Evolutionary conservation across 257 asterid species (phyloP).

Genomic region (Vinca minor): DNA sequence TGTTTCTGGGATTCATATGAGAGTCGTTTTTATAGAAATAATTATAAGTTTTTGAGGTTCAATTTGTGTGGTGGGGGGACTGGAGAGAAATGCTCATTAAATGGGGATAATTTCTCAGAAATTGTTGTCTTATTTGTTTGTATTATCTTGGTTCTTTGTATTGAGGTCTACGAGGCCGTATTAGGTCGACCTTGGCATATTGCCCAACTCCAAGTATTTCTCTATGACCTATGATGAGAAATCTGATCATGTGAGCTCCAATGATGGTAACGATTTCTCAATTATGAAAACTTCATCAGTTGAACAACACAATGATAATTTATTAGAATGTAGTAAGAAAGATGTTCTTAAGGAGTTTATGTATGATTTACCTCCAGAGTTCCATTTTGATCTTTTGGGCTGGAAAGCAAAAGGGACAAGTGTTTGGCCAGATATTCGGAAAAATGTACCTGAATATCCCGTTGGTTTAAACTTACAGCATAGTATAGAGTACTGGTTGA

Average conservation of each 20-base stretch:
- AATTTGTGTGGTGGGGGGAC: conserved; percentile 6
- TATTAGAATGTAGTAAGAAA: conserved; percentile 26
- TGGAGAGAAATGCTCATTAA: conserved; percentile 10
- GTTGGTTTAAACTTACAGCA: conserved; percentile 94
- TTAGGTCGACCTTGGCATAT: conserved; percentile 33
- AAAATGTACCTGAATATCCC: conserved; percentile 58
- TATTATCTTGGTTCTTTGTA: conserved; percentile 65
- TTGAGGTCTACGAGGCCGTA: conserved; percentile 48
- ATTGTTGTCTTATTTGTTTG: conserved; percentile 55
- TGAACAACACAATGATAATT: conserved; percentile 11
- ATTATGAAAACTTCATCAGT: not conserved
- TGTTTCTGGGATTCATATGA: not conserved
- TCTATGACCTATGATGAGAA: conserved; percentile 20
- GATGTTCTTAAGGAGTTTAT: conserved; percentile 63
- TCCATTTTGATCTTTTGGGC: conserved; percentile 61
- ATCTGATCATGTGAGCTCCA: conserved; percentile 5
- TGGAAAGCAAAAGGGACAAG: conserved; percentile 48
- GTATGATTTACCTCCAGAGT: conserved; percentile 84
- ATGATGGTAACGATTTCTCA: not conserved
- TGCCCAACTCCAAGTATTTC: conserved; percentile 42
- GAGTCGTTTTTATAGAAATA: not conserved
- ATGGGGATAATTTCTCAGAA: conserved; percentile 29
- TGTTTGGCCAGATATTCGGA: conserved; percentile 74
- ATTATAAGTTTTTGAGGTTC: not conserved
- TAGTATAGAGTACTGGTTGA: conserved; percentile 89